Conservation (phyloP, 495 filamentous ascomycete genomes). For the Viridothelium virens region DNA sequence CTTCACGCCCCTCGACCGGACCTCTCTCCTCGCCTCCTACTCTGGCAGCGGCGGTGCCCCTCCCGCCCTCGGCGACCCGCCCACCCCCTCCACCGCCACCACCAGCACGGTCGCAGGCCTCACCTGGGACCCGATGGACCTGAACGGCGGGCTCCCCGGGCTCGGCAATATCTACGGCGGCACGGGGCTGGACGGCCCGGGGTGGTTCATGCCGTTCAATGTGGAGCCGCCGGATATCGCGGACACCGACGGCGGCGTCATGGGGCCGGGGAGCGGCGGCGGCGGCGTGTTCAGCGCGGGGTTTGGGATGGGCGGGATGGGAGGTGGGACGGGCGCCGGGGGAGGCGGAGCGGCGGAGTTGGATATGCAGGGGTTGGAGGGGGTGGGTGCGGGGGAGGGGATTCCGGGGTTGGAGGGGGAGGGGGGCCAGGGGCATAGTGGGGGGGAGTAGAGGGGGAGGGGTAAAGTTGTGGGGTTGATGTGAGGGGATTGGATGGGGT, state of each 20-base stretch:
- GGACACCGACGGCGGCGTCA: slow-evolving; percentile 39
- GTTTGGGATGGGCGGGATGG: background rate
- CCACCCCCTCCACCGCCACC: background rate
- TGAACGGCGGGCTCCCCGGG: slow-evolving; percentile 9
- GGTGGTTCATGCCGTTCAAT: slow-evolving; percentile 96
- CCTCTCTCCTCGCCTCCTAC: slow-evolving; percentile 72
- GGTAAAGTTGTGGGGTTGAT: background rate
- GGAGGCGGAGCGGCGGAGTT: background rate
- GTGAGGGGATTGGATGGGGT: background rate
- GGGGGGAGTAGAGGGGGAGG: background rate
- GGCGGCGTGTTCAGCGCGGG: background rate
- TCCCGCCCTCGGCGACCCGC: background rate
- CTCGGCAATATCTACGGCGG: slow-evolving; percentile 17
- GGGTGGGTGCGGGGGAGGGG: background rate
- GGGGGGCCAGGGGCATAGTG: background rate
- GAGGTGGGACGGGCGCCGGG: no score
- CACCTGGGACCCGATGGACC: slow-evolving; percentile 17
- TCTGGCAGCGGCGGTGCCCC: slow-evolving; percentile 46
- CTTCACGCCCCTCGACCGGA: slow-evolving; percentile 59
- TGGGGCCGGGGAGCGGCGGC: slow-evolving; percentile 28
- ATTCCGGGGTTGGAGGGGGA: background rate
- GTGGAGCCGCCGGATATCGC: slow-evolving; percentile 63
- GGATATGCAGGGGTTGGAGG: slow-evolving; percentile 6
- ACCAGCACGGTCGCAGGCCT: slow-evolving; percentile 9
- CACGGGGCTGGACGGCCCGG: slow-evolving; percentile 49